Conservation (phyloP, 2,329 filamentous ascomycete genomes). For the Penicillium sp. region DNA sequence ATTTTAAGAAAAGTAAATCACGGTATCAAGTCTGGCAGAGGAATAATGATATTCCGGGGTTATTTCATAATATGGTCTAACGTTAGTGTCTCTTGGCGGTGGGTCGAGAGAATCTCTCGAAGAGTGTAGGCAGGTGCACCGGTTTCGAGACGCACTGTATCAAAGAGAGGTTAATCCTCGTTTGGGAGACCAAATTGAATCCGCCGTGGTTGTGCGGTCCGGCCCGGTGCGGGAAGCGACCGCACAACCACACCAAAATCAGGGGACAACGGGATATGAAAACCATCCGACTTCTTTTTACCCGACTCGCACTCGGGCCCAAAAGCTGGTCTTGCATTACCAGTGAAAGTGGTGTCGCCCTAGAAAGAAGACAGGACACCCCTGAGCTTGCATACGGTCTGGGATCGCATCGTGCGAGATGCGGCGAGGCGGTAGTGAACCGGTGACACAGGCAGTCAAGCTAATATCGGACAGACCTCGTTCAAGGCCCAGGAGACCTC, state of each 20-base stretch:
- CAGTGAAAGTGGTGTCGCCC: constrained; percentile 12
- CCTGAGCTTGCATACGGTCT: constrained; percentile 15
- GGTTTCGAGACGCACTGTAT: too few relatives aligned
- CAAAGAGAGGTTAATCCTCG: constrained; percentile 9
- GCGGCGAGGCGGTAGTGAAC: constrained; percentile 10
- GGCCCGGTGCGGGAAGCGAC: not conserved
- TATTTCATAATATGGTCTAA: too few relatives aligned
- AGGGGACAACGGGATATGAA: not conserved
- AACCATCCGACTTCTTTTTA: constrained; percentile 10
- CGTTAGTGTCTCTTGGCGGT: too few relatives aligned
- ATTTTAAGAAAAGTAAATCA: too few relatives aligned
- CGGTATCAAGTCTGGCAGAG: too few relatives aligned
- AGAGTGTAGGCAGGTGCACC: too few relatives aligned
- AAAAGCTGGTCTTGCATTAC: constrained; percentile 3
- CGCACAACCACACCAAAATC: not conserved
- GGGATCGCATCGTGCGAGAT: constrained; percentile 13
- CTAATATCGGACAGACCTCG: constrained; percentile 9
- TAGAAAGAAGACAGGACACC: constrained; percentile 13
- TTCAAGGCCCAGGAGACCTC: constrained; percentile 10
- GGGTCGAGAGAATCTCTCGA: too few relatives aligned
- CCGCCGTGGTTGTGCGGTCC: not conserved
- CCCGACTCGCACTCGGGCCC: constrained; percentile 10
- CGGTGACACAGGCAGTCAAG: constrained; percentile 11
- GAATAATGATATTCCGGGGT: too few relatives aligned
- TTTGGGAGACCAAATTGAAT: constrained; percentile 9